Evolutionary conservation across 2,329 filamentous ascomycete genomes (phyloP).

Genomic region (Diaporthe sp.): DNA sequence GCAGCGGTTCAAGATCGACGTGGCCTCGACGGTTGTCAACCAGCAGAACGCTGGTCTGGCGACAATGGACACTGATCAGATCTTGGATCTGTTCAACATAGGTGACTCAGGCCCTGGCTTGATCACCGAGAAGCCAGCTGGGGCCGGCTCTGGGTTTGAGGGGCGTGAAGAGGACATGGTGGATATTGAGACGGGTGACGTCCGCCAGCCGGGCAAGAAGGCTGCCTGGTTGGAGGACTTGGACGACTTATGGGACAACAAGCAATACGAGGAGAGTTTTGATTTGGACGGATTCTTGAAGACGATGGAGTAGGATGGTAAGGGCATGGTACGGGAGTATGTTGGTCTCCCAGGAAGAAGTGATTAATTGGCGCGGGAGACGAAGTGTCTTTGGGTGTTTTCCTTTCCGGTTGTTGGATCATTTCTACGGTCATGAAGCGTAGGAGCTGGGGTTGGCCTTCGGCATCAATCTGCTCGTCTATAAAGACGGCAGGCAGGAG

Average conservation of each 20-base stretch:
- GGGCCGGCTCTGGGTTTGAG: constrained; percentile 57
- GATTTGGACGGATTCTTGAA: constrained; percentile 96
- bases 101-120: constrained; percentile 81
- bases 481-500: constrained; percentile 29
- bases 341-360: neutral
- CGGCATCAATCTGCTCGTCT: constrained; percentile 32
- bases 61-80: constrained; percentile 99
- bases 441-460: constrained; percentile 36
- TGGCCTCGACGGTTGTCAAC: constrained; percentile 97
- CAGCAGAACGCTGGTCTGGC: constrained; percentile 96
- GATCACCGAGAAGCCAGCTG: constrained; percentile 69
- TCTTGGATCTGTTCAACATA: constrained; percentile 95
- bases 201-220: constrained; percentile 96
- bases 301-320: constrained; percentile 79
- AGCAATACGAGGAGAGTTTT: constrained; percentile 98
- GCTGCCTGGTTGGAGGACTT: constrained; percentile 91
- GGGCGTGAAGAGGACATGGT: constrained; percentile 88
- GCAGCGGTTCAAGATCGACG: constrained; percentile 99
- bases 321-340: neutral
- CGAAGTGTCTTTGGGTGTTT: neutral
- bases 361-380: neutral
- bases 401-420: constrained; percentile 6
- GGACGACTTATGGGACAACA: constrained; percentile 96
- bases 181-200: constrained; percentile 91
- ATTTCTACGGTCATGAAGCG: constrained; percentile 34